Base-by-base conservation (phyloP, 805 yeast genomes). In the Cyberlindnera mycetangii region DNA sequence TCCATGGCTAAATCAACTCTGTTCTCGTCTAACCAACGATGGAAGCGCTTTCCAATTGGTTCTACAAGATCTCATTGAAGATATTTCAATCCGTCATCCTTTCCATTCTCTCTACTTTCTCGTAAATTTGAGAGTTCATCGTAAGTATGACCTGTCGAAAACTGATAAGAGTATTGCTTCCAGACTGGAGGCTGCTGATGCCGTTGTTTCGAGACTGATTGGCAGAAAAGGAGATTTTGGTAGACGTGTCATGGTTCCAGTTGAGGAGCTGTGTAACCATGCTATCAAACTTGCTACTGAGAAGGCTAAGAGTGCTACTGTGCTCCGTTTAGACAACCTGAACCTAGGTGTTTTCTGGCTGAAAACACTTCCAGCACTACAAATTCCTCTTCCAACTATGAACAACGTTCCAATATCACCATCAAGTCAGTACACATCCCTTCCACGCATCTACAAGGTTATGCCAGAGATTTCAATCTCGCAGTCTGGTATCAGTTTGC, bases 1-100 rank as follows among this genome's bases (percentile, higher is more conserved):
- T 5, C 77, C 89, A 0, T 90, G 97, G 96, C 70, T 83, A 30
- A 82, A 84, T 47, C 98, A 90, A 59, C 70, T 90, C 36, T 71
- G 86, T 3, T 87, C 97, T 0, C 70, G 93, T 44, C 58, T 90
- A 14, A 65, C 77, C 1, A 66, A 64, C 28, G 85, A 77, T 9
- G 11, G 52, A 0, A 59, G 72, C 1, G 58, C 55, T 0, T 89
- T 89, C 54, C 96, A 87, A 55, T 58, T 48, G 2, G 56, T 74
- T 1, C 61, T 89, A 18, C 72, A 73, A 28, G 52, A 59, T 1
- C 60, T 86, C 14, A 62, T 87, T 28, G 48, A 66, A 11, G 57
- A 69, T 10, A 57, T 84, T 11, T 72, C 83, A 41, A 54, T 51
- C 9, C 72, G 71, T 22, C 85, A 86, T 55, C 97, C 97, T 0